Evolutionary conservation across 495 filamentous ascomycete genomes (phyloP).

Genomic region (Annulohypoxylon bovei): DNA sequence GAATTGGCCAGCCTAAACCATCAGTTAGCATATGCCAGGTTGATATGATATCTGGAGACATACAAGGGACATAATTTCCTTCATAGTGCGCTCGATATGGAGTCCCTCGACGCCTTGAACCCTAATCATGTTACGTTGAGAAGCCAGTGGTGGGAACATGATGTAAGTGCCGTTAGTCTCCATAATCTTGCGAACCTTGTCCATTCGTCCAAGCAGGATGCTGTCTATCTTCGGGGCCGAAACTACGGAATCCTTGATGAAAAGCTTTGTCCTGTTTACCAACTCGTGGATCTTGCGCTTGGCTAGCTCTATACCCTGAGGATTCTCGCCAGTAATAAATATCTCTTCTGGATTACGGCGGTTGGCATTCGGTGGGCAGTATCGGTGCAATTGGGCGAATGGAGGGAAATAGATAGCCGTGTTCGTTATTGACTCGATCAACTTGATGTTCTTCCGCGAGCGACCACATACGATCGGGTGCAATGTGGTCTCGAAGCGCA

Average conservation of each 20-base stretch:
- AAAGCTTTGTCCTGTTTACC: constrained; percentile 78
- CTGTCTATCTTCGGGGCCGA: constrained; percentile 91
- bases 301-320: constrained; percentile 81
- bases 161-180: constrained; percentile 95
- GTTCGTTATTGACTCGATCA: constrained; percentile 91
- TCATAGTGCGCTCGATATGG: constrained; percentile 91
- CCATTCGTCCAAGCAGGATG: constrained; percentile 87
- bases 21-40: constrained; percentile 44
- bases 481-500: constrained; percentile 84
- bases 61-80: constrained; percentile 94
- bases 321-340: constrained; percentile 88
- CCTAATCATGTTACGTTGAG: constrained; percentile 79
- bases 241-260: constrained; percentile 88
- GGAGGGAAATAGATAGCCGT: constrained; percentile 98
- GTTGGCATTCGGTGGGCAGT: constrained; percentile 79
- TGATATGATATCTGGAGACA: constrained; percentile 35
- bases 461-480: constrained; percentile 92
- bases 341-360: constrained; percentile 87
- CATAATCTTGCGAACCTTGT: constrained; percentile 97
- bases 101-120: constrained; percentile 92
- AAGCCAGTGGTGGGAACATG: constrained; percentile 84
- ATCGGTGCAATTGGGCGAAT: constrained; percentile 88
- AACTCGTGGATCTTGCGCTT: constrained; percentile 89
- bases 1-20: constrained; percentile 85
- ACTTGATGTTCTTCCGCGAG: constrained; percentile 93